Evolutionary conservation across 176 grass and related monocot genomes (phyloP).

Genomic region (Lolium rigidum): DNA sequence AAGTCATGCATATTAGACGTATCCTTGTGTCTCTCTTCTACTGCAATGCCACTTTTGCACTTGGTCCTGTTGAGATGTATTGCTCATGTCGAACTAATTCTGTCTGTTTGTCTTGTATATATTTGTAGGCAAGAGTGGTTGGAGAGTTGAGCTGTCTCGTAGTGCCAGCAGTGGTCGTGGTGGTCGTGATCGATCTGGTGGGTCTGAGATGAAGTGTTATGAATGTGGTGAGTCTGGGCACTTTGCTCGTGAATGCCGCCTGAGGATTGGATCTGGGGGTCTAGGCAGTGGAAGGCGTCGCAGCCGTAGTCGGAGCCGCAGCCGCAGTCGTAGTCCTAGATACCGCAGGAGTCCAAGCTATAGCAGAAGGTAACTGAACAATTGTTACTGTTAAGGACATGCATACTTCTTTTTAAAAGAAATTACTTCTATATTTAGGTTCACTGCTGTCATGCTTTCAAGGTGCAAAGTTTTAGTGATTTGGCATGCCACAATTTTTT

Average conservation of each 20-base stretch:
- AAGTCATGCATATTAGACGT: neutral
- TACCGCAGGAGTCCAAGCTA: constrained; percentile 91
- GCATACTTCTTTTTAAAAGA: neutral
- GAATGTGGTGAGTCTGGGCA: constrained; percentile 89
- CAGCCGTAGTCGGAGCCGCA: constrained; percentile 57
- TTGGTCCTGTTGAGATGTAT: neutral
- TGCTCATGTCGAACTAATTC: neutral
- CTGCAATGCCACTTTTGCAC: neutral
- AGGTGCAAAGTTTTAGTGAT: neutral
- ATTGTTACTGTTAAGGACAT: neutral
- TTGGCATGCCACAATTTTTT: neutral
- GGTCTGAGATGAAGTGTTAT: constrained; percentile 79
- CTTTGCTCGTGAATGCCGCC: constrained; percentile 82
- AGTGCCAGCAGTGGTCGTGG: constrained; percentile 56
- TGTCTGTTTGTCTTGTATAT: neutral
- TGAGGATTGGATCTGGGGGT: constrained; percentile 73
- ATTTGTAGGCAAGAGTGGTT: constrained; percentile 78
- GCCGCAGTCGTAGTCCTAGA: constrained; percentile 72
- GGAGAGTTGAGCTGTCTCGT: constrained; percentile 84
- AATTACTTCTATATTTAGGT: neutral
- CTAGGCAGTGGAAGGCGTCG: constrained; percentile 78
- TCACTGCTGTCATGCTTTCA: neutral
- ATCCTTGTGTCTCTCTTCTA: neutral
- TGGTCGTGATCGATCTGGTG: constrained; percentile 63
- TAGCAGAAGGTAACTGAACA: constrained; percentile 67